Conservation (phyloP, 192 early-diverging fungal species). For the Coemansia sp. region DNA sequence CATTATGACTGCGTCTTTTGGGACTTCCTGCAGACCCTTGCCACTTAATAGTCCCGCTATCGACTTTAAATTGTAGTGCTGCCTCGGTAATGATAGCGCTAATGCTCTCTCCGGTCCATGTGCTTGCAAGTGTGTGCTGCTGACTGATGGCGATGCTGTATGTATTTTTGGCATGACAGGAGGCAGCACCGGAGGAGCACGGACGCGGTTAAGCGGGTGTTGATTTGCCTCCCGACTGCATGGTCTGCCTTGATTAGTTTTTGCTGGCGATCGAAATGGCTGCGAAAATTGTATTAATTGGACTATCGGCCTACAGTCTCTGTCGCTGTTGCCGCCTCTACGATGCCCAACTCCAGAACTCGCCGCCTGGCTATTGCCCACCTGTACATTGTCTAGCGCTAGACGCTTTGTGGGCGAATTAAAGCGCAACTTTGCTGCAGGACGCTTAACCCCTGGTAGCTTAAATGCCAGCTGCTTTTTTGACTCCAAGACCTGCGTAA, state of each 20-base stretch:
- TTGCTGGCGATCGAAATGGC: conserved; percentile 26
- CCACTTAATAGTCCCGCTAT: conserved; percentile 3
- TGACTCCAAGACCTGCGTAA: not conserved
- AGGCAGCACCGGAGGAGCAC: conserved; percentile 20
- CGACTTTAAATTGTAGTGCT: conserved; percentile 2
- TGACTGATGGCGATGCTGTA: not conserved
- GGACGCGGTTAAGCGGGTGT: conserved; percentile 1
- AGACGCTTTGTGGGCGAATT: conserved; percentile 45
- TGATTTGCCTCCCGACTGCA: not conserved
- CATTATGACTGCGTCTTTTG: conserved; percentile 17
- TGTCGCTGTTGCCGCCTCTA: not conserved
- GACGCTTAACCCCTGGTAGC: conserved; percentile 28
- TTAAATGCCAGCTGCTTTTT: conserved; percentile 29
- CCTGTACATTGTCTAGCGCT: not conserved
- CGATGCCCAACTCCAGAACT: not conserved
- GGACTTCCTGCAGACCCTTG: conserved; percentile 12
- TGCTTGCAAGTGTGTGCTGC: not conserved
- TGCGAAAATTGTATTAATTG: conserved; percentile 10
- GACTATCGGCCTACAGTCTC: not conserved
- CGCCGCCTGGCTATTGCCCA: not conserved
- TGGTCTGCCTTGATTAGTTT: not conserved
- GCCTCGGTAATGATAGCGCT: no score
- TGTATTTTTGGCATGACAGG: conserved; percentile 12
- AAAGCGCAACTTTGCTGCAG: conserved; percentile 16
- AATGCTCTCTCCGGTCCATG: not conserved